These are phyloP conservation scores for Coffea humblotiana DNA, from an alignment of 305 asterid species.

Conservation along the genomic window DNA sequence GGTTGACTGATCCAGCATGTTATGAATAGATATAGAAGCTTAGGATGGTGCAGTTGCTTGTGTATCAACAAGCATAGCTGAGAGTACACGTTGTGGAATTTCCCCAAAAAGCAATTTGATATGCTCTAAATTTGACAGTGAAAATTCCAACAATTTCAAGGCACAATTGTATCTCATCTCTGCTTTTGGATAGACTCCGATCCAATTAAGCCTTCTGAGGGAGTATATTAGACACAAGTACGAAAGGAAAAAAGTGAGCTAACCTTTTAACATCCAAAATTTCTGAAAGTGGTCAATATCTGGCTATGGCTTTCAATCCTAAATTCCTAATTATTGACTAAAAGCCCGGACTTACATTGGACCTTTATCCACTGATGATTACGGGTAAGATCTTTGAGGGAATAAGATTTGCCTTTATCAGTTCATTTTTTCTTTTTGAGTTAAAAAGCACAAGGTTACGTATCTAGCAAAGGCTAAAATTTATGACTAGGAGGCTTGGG, in stretches of 20 bases:
- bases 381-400: neutral
- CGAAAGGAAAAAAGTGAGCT: neutral
- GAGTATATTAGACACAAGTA: neutral
- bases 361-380: neutral
- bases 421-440: too few relatives aligned
- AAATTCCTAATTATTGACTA: neutral
- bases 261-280: neutral
- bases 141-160: neutral
- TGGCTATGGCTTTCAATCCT: neutral
- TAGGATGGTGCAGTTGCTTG: neutral
- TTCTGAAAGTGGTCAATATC: neutral
- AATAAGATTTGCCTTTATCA: neutral
- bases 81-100: too few relatives aligned
- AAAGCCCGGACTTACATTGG: neutral
- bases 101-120: too few relatives aligned
- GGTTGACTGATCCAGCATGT: slow-evolving; percentile 42
- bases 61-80: neutral
- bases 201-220: too few relatives aligned
- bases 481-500: too few relatives aligned
- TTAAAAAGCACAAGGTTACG: too few relatives aligned
- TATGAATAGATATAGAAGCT: slow-evolving; percentile 28
- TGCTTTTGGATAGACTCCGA: too few relatives aligned
- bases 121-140: neutral
- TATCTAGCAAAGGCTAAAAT: too few relatives aligned
- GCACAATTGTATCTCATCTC: too few relatives aligned